A percentile compares a stretch with the other conserved stretches of the same genome.
Evolutionary conservation across 2,329 filamentous ascomycete species (phyloP).

Genomic region (Akanthomyces uredinophilus): DNA sequence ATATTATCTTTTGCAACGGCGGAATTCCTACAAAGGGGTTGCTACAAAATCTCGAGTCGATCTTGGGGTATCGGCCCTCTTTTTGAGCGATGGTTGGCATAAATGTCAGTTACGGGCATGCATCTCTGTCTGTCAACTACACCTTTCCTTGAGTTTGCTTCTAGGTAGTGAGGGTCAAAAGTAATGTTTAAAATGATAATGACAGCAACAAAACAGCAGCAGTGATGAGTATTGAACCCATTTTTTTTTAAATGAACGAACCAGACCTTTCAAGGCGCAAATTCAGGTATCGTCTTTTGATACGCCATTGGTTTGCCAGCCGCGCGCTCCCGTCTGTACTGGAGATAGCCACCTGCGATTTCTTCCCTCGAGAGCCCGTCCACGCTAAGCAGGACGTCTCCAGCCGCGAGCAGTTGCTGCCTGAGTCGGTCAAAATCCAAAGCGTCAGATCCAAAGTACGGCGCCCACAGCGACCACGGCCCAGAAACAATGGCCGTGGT

Average conservation of each 20-base stretch:
- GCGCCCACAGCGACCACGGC: slow-evolving; percentile 4
- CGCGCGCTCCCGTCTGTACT: neutral
- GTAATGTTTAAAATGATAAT: too few relatives aligned
- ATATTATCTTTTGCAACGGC: neutral
- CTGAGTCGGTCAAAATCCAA: neutral
- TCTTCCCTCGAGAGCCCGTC: neutral
- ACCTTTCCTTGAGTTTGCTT: too few relatives aligned
- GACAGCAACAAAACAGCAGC: too few relatives aligned
- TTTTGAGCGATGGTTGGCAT: too few relatives aligned
- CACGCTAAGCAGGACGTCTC: neutral
- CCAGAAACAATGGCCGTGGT: slow-evolving; percentile 1
- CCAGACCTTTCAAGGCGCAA: neutral
- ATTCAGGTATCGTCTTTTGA: neutral
- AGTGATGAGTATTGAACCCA: too few relatives aligned
- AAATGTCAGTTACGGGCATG: too few relatives aligned
- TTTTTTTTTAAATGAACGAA: too few relatives aligned
- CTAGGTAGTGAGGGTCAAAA: too few relatives aligned
- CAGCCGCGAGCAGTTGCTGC: neutral
- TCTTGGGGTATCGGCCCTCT: too few relatives aligned
- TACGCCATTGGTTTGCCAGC: neutral
- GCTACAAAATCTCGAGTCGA: neutral
- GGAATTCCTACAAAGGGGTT: neutral
- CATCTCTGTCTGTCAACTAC: too few relatives aligned
- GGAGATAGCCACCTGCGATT: neutral
- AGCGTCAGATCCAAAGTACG: neutral